Percentiles rank a stretch among this genome's conserved stretches.
Evolutionary conservation across 257 asterid genomes (phyloP).

Genomic region (Cruciata laevipes): DNA sequence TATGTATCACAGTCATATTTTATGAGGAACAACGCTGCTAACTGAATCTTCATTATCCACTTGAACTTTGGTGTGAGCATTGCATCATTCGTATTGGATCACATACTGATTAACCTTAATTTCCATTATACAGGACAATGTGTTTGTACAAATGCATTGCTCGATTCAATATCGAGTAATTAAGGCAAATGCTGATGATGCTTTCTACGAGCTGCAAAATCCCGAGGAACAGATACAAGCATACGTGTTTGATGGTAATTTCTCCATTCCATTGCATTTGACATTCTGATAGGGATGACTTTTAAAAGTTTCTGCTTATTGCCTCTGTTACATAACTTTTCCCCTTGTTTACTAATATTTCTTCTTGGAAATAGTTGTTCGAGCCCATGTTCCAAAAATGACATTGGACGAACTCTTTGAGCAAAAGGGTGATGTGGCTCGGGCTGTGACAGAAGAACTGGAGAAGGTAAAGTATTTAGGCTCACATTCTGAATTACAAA

Average conservation of each 20-base stretch:
- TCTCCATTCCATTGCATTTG: background rate
- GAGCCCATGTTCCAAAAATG: slow-evolving; percentile 95
- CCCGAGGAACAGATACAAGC: slow-evolving; percentile 90
- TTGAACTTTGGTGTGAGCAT: background rate
- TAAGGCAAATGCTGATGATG: slow-evolving; percentile 86
- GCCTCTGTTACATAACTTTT: background rate
- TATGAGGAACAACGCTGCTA: too few species aligned
- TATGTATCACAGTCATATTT: too few species aligned
- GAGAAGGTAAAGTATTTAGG: slow-evolving; percentile 58
- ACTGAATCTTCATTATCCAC: background rate
- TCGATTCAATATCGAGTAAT: slow-evolving; percentile 85
- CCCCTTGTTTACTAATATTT: background rate
- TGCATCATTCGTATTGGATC: background rate
- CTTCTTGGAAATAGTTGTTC: slow-evolving; percentile 46
- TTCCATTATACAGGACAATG: slow-evolving; percentile 97
- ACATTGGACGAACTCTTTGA: slow-evolving; percentile 89
- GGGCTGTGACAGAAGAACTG: slow-evolving; percentile 86
- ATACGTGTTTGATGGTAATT: slow-evolving; percentile 88
- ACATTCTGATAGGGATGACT: too few species aligned
- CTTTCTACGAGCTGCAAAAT: slow-evolving; percentile 89
- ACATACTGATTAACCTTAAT: too few species aligned
- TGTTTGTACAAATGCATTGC: slow-evolving; percentile 87
- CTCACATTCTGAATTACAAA: background rate
- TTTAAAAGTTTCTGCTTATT: background rate
- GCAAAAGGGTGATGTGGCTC: slow-evolving; percentile 94